Evolutionary conservation across 306 rosid genomes (phyloP).

Genomic region (Trichosanthes truncata): DNA sequence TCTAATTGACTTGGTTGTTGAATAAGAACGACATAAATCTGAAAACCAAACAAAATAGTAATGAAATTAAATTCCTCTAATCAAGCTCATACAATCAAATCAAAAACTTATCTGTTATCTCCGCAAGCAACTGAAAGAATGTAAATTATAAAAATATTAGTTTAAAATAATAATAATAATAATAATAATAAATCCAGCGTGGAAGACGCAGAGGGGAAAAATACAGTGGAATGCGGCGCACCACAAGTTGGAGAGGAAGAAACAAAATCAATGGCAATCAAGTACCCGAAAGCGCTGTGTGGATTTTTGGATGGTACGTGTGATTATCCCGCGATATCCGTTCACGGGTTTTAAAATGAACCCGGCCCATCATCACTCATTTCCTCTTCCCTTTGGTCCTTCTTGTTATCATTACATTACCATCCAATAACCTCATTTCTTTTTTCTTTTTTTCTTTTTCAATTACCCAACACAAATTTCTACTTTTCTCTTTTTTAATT

Average conservation of each 20-base stretch:
- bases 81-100: too few species aligned
- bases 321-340: constrained; percentile 52
- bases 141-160: background rate
- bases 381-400: background rate
- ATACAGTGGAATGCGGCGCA: constrained; percentile 19
- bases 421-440: background rate
- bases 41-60: too few species aligned
- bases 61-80: too few species aligned
- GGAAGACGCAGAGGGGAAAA: background rate
- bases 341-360: constrained; percentile 30
- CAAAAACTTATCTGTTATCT: background rate
- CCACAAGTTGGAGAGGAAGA: background rate
- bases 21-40: background rate
- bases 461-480: background rate
- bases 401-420: background rate
- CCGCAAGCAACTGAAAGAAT: background rate
- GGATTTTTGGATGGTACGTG: constrained; percentile 3
- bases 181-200: background rate
- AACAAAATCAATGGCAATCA: constrained; percentile 6
- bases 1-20: background rate
- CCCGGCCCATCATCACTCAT: constrained; percentile 14
- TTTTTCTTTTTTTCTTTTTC: too few species aligned
- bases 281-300: constrained; percentile 1
- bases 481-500: too few species aligned
- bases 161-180: background rate